Evolutionary conservation across 192 early-diverging fungal genomes (phyloP).

Genomic region (Dissophora ornata): DNA sequence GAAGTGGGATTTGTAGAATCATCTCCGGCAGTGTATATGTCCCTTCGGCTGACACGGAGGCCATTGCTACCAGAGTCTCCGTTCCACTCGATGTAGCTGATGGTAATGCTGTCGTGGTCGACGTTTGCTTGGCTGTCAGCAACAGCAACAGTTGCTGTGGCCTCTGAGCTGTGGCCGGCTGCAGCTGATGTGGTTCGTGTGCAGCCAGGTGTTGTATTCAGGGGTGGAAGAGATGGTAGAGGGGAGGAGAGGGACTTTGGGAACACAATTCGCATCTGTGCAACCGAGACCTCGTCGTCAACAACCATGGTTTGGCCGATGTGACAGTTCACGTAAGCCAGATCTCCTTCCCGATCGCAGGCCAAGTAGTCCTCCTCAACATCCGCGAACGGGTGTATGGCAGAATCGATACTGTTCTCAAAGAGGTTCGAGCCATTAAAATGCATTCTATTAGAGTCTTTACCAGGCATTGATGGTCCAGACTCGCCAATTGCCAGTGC

Average conservation of each 20-base stretch:
- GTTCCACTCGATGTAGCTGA: too few species aligned
- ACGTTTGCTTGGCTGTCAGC: too few species aligned
- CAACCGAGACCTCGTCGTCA: conserved; percentile 14
- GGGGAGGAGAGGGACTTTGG: not conserved
- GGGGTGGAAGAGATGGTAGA: conserved; percentile 19
- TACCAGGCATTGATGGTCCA: too few species aligned
- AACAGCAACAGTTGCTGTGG: too few species aligned
- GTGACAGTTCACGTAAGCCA: not conserved
- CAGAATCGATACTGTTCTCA: too few species aligned
- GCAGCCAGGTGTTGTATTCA: conserved; percentile 11
- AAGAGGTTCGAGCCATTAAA: too few species aligned
- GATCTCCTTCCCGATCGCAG: not conserved
- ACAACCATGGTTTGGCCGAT: not conserved
- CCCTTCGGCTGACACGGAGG: not conserved
- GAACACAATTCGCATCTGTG: conserved; percentile 16
- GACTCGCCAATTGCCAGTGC: too few species aligned
- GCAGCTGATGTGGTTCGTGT: conserved; percentile 13
- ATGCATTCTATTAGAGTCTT: too few species aligned
- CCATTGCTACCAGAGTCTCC: not conserved
- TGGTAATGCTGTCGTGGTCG: conserved; percentile 2
- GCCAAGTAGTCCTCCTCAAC: too few species aligned
- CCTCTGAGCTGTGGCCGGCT: not conserved
- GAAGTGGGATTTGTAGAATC: conserved; percentile 11
- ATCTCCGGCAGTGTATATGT: not conserved
- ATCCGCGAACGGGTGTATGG: too few species aligned